These are phyloP conservation scores for Usnea hakonensis DNA, from an alignment of 495 filamentous ascomycete species.

Conservation along the genomic window DNA sequence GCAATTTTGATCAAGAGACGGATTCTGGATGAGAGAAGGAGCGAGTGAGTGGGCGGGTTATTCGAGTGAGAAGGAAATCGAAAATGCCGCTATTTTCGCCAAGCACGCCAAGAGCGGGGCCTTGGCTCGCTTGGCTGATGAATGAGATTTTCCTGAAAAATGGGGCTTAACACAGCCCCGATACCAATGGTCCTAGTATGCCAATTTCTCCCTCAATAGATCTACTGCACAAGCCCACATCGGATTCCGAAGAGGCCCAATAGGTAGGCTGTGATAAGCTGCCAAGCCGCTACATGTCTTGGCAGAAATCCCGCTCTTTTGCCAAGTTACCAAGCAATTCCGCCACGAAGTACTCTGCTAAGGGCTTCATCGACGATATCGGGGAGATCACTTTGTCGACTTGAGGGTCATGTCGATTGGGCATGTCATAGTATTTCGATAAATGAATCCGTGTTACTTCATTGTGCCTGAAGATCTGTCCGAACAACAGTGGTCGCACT, in stretches of 20 bases:
- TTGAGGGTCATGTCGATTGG: neutral
- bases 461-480: neutral
- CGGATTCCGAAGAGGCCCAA: too few species aligned
- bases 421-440: neutral
- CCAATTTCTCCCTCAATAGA: neutral
- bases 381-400: neutral
- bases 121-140: neutral
- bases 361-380: neutral
- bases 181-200: neutral
- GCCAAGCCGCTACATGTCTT: neutral
- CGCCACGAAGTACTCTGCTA: neutral
- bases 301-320: neutral
- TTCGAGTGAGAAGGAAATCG: neutral
- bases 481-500: neutral
- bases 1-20: neutral
- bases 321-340: conserved; percentile 3
- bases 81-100: conserved; percentile 1
- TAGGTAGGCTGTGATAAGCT: neutral
- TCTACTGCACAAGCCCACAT: too few species aligned
- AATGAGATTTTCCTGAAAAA: neutral
- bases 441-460: neutral
- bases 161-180: neutral
- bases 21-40: neutral
- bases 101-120: conserved; percentile 3
- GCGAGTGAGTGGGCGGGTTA: neutral